A percentile compares a stretch with the other conserved stretches of the same genome.
Evolutionary conservation across 2,329 filamentous ascomycete genomes (phyloP).

Genomic region (Trichoderma sp.): DNA sequence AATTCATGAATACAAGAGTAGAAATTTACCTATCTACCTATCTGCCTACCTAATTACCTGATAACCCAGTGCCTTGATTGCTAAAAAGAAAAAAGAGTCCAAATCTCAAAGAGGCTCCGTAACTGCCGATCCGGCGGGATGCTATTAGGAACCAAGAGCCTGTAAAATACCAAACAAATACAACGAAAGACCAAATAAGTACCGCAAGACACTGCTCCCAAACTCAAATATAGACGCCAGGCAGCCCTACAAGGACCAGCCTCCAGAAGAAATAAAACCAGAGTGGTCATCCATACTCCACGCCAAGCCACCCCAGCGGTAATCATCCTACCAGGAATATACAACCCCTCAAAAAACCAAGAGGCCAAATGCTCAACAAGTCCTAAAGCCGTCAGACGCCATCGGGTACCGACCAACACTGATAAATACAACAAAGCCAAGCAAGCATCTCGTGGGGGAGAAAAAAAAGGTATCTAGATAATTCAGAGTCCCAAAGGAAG

Average conservation of each 20-base stretch:
- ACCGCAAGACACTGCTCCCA: slow-evolving; percentile 7
- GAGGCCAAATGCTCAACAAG: slow-evolving; percentile 16
- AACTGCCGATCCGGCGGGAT: slow-evolving; percentile 3
- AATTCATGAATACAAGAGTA: slow-evolving; percentile 9
- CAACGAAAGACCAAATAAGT: slow-evolving; percentile 6
- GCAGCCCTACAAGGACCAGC: slow-evolving; percentile 2
- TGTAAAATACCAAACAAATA: slow-evolving; percentile 6
- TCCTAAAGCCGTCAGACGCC: slow-evolving; percentile 26
- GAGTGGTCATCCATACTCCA: slow-evolving; percentile 15
- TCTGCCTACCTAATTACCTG: slow-evolving; percentile 18
- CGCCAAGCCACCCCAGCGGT: background rate
- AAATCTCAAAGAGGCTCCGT: background rate
- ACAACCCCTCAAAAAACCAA: background rate
- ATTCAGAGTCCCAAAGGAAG: slow-evolving; percentile 17
- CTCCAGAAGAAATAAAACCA: slow-evolving; percentile 14
- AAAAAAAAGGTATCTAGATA: slow-evolving; percentile 23
- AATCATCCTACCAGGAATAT: slow-evolving; percentile 9
- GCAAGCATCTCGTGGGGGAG: slow-evolving; percentile 12
- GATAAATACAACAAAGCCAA: slow-evolving; percentile 24
- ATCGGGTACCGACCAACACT: slow-evolving; percentile 15
- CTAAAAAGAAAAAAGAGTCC: slow-evolving; percentile 8
- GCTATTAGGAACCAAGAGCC: slow-evolving; percentile 1
- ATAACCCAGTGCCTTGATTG: slow-evolving; percentile 8
- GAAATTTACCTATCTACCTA: slow-evolving; percentile 7
- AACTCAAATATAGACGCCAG: slow-evolving; percentile 16